phyloP scores from a whole-genome alignment of 495 filamentous ascomycete genomes.

The Penicillium subrubescens region DNA sequence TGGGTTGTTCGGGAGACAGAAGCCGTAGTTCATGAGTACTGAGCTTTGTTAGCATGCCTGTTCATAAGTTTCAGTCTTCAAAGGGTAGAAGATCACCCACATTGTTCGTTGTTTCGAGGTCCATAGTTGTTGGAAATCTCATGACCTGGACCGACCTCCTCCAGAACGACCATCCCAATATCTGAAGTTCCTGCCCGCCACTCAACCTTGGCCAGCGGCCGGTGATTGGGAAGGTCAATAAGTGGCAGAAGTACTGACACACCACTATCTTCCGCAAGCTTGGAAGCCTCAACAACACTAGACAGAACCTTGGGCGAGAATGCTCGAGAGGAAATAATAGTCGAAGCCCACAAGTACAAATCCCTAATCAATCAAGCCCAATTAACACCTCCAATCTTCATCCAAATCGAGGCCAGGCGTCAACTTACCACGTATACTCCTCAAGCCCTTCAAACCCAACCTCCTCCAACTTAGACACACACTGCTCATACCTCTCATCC shows the following conservation, averaged over 20 bases:
- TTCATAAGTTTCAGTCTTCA: background rate
- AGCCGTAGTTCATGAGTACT: conserved; percentile 72
- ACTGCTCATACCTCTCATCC: conserved; percentile 52
- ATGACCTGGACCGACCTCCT: conserved; percentile 46
- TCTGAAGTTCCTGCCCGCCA: conserved; percentile 56
- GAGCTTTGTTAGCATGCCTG: background rate
- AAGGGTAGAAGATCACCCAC: conserved; percentile 36
- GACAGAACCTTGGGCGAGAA: conserved; percentile 52
- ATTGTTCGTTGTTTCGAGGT: conserved; percentile 66
- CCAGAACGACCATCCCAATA: conserved; percentile 52
- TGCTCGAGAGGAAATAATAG: conserved; percentile 61
- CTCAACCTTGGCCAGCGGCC: conserved; percentile 57
- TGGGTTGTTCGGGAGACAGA: conserved; percentile 60
- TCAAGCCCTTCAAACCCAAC: conserved; percentile 34
- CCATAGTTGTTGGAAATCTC: conserved; percentile 73
- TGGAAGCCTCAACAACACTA: conserved; percentile 33
- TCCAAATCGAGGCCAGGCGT: background rate
- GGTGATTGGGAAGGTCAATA: conserved; percentile 64
- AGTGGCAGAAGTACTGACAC: conserved; percentile 61
- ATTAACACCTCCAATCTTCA: background rate
- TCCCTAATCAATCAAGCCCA: conserved; percentile 48
- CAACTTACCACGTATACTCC: conserved; percentile 48
- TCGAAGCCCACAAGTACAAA: conserved; percentile 65
- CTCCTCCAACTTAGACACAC: conserved; percentile 37
- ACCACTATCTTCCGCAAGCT: conserved; percentile 36